Conservation (phyloP, 2,329 filamentous ascomycete species). For the Nothophoma quercina region DNA sequence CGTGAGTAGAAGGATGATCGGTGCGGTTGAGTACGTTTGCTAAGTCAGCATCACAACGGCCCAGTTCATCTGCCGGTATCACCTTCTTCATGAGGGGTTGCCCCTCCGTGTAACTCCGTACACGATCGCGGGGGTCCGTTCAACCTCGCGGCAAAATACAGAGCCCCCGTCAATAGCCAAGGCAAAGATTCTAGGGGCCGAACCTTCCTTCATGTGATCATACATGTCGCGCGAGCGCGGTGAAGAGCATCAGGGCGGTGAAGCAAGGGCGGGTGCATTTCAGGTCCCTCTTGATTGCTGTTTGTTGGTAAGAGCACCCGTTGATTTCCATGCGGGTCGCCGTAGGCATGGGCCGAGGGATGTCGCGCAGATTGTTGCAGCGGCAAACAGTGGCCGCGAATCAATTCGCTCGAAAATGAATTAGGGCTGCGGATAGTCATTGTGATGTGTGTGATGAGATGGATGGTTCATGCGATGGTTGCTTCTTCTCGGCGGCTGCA, state of each 20-base stretch:
- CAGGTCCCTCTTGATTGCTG: neutral
- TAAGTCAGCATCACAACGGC: conserved; percentile 23
- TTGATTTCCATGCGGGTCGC: conserved; percentile 6
- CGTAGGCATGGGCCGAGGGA: conserved; percentile 23
- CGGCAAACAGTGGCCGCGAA: conserved; percentile 17
- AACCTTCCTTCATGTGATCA: neutral
- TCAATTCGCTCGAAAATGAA: conserved; percentile 15
- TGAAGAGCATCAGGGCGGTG: neutral
- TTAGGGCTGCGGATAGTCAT: neutral
- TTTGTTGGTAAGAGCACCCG: neutral
- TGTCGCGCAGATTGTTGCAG: conserved; percentile 21
- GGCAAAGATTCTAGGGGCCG: neutral
- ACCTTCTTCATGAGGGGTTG: conserved; percentile 40
- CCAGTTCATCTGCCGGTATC: conserved; percentile 29
- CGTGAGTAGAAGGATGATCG: neutral
- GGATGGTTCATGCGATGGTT: conserved; percentile 19
- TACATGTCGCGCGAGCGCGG: neutral
- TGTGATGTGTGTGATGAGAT: conserved; percentile 15
- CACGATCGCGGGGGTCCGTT: conserved; percentile 36
- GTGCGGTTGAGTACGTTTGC: neutral
- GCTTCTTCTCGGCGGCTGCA: conserved; percentile 31
- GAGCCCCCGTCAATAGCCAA: neutral
- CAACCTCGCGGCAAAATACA: conserved; percentile 32
- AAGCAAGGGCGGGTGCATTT: conserved; percentile 3
- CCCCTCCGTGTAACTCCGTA: conserved; percentile 27